Base-by-base conservation (phyloP, 2,329 filamentous ascomycete species). In the Phoma herbarum region DNA sequence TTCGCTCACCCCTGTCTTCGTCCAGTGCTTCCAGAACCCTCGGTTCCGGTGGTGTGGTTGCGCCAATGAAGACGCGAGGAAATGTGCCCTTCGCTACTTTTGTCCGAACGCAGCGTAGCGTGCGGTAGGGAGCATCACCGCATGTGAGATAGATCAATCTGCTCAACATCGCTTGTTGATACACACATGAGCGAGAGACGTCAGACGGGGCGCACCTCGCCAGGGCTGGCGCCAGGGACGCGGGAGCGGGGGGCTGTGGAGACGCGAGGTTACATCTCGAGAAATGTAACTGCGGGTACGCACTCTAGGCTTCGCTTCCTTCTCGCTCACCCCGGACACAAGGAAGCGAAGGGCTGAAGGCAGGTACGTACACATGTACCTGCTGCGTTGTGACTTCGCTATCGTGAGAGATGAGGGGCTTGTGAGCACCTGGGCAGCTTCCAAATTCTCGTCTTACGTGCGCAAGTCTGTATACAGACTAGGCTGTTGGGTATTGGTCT, bases 171-270 rank as follows among this genome's bases (percentile, higher is more conserved):
- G 41, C 12, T 42, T 42, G 22, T 16, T 25, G 39, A 42, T 42
- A 23, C 20, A 23, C 37, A 42, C 7, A 23, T n/a, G n/a, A n/a
- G 28, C 1, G 10, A 12, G 10, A 12, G n/a, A 23, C 11, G 31
- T 49, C 33, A 28, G 46, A 39, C n/a, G 49, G 26, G 39, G 39
- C 39, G 41, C 41, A 18, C 3, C n/a, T n/a, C n/a, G n/a, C n/a
- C n/a, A n/a, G n/a, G n/a, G n/a, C n/a, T n/a, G n/a, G n/a, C 39
- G 20, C 35, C 35, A 6, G 22, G 14, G 20, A 12, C 14, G 23
- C 42, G 50, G 50, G 50, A 49, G 20, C 50, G 50, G 31, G 33
- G 29, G 33, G 43, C 33, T 52, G 49, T 52, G 49, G 49, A 45
- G 49, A 26, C n/a, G 20, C 16, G n/a, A 53, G 33, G 51, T 53